A percentile compares a stretch with the other conserved stretches of the same genome.
Evolutionary conservation across 805 yeast genomes (phyloP).

Genomic region (Lipomyces mesembrius): DNA sequence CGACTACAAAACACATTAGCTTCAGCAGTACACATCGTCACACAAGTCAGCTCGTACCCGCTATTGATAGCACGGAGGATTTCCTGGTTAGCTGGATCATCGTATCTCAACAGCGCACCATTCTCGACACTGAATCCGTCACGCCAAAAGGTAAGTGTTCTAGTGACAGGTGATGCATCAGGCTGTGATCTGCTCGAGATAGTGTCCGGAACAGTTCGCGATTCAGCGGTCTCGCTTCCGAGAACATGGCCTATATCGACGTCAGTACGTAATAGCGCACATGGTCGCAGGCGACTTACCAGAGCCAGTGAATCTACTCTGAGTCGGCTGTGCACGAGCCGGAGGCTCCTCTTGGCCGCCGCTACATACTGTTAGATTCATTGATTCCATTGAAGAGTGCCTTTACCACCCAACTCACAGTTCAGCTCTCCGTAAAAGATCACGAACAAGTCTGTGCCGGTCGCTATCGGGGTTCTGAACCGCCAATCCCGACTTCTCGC

Average conservation of each 20-base stretch:
- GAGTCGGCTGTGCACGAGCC: slow-evolving; percentile 14
- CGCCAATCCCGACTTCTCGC: slow-evolving; percentile 74
- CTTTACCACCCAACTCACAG: slow-evolving; percentile 17
- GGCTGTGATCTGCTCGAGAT: slow-evolving; percentile 47
- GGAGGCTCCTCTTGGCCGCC: slow-evolving; percentile 24
- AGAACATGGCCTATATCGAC: slow-evolving; percentile 32
- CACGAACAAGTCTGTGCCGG: slow-evolving; percentile 43
- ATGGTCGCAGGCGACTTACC: slow-evolving; percentile 9
- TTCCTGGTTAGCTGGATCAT: slow-evolving; percentile 85
- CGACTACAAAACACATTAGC: slow-evolving; percentile 45
- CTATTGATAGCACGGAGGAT: slow-evolving; percentile 79
- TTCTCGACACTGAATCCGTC: slow-evolving; percentile 96
- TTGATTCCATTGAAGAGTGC: not conserved
- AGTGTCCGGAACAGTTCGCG: slow-evolving; percentile 16
- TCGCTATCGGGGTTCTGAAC: slow-evolving; percentile 66
- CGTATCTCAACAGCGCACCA: slow-evolving; percentile 82
- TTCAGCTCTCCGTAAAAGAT: slow-evolving; percentile 47
- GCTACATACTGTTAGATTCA: not conserved
- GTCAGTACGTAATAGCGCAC: not conserved
- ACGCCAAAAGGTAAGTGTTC: slow-evolving; percentile 93
- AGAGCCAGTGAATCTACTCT: slow-evolving; percentile 16
- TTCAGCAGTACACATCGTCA: not conserved
- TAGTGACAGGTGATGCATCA: slow-evolving; percentile 58
- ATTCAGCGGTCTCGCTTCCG: slow-evolving; percentile 31
- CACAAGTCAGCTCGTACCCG: slow-evolving; percentile 52